These are phyloP conservation scores for Pyrenophora graminea DNA, from an alignment of 2,329 filamentous ascomycete species.

Conservation along the genomic window DNA sequence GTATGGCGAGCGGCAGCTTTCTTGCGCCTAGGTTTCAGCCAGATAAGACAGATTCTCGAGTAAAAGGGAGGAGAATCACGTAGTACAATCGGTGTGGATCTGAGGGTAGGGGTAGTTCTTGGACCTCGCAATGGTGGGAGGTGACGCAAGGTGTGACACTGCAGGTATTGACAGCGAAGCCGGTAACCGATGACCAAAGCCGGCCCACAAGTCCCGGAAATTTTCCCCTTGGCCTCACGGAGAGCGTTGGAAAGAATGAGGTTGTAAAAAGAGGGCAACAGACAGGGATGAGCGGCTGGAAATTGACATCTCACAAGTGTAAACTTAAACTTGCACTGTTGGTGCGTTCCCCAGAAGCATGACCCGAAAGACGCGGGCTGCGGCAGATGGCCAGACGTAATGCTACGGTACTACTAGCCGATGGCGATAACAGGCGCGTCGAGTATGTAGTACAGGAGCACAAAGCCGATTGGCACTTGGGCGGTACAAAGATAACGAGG, in stretches of 20 bases:
- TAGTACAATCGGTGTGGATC: slow-evolving; percentile 26
- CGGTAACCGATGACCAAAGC: slow-evolving; percentile 6
- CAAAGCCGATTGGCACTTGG: slow-evolving; percentile 7
- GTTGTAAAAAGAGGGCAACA: background rate
- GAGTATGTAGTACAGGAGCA: slow-evolving; percentile 11
- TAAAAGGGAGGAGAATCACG: slow-evolving; percentile 25
- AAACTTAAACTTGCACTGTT: background rate
- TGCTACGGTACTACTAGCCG: slow-evolving; percentile 8
- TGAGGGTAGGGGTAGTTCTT: slow-evolving; percentile 23
- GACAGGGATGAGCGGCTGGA: background rate
- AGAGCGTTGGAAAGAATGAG: background rate
- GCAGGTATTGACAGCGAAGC: slow-evolving; percentile 20
- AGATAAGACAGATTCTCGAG: slow-evolving; percentile 18
- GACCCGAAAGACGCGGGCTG: background rate
- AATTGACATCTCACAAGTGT: background rate
- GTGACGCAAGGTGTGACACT: slow-evolving; percentile 27
- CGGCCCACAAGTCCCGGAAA: no score
- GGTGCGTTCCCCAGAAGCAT: background rate
- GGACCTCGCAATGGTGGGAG: slow-evolving; percentile 22
- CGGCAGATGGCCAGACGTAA: background rate
- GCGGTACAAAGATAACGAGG: slow-evolving; percentile 15
- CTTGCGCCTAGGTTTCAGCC: slow-evolving; percentile 21
- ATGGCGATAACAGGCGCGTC: slow-evolving; percentile 10
- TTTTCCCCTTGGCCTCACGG: background rate
- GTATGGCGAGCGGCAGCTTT: slow-evolving; percentile 14